Conservation (phyloP, 371 early-diverging fungal genomes). For the Syncephalastrum monosporum region DNA sequence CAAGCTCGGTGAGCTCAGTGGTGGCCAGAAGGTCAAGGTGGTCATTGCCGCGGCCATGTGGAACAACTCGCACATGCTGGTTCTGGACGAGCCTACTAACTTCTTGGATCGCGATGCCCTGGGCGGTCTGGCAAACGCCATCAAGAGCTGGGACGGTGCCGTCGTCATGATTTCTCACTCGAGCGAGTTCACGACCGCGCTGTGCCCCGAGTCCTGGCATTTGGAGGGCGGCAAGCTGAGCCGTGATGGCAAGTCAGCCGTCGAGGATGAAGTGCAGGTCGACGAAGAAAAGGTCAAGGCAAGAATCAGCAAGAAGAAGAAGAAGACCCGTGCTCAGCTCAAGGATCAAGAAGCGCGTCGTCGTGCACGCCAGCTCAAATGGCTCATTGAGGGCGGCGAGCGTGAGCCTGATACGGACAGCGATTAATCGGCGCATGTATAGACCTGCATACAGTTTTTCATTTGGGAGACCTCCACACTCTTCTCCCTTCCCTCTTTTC, state of each 20-base stretch:
- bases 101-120: conserved; percentile 88
- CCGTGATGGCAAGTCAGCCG: conserved; percentile 55
- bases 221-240: conserved; percentile 62
- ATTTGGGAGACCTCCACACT: background rate
- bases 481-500: too few species aligned
- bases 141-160: conserved; percentile 79
- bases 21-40: conserved; percentile 89
- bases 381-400: conserved; percentile 70
- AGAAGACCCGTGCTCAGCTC: conserved; percentile 75
- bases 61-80: conserved; percentile 80
- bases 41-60: conserved; percentile 85
- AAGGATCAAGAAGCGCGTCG: conserved; percentile 71
- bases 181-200: conserved; percentile 73
- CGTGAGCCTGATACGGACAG: conserved; percentile 70
- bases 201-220: conserved; percentile 81
- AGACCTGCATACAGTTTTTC: conserved; percentile 8
- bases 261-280: conserved; percentile 63
- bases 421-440: conserved; percentile 36
- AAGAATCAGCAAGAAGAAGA: conserved; percentile 77
- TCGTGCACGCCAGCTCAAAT: conserved; percentile 69
- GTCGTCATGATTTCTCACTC: conserved; percentile 91
- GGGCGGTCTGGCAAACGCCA: conserved; percentile 80
- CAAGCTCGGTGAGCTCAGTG: conserved; percentile 71
- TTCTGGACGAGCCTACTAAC: conserved; percentile 88
- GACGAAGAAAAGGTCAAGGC: conserved; percentile 60